These are phyloP conservation scores for Desmodesmus armatus DNA, from an alignment of 139 green algal genomes.

Conservation along the genomic window DNA sequence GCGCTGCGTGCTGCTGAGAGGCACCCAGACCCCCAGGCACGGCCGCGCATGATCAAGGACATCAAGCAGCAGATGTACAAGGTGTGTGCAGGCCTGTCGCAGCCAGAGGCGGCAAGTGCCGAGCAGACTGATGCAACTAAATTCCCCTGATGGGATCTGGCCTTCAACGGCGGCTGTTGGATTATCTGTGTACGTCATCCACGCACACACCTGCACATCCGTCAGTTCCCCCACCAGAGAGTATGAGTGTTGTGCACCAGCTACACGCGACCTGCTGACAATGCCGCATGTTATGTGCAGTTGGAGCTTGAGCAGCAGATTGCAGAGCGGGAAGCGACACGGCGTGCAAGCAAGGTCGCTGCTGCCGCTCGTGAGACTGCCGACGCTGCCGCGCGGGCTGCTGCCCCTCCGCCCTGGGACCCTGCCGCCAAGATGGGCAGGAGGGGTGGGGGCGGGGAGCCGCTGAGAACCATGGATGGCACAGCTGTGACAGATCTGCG, in stretches of 20 bases:
- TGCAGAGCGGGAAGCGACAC: slow-evolving; percentile 26
- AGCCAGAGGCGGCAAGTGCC: not conserved
- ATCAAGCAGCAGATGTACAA: slow-evolving; percentile 37
- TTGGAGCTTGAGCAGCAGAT: slow-evolving; percentile 42
- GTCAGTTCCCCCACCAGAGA: too few species aligned
- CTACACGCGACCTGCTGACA: too few species aligned
- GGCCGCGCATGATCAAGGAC: not conserved
- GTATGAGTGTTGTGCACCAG: too few species aligned
- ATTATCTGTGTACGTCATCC: not conserved
- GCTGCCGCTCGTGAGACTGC: not conserved
- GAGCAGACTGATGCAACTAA: not conserved
- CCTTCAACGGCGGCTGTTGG: not conserved
- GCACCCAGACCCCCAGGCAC: not conserved
- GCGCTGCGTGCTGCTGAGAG: not conserved
- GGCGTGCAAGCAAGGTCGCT: not conserved
- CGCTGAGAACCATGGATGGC: not conserved
- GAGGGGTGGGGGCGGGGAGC: slow-evolving; percentile 24
- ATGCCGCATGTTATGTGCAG: slow-evolving; percentile 20
- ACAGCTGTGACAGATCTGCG: slow-evolving; percentile 18
- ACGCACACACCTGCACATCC: too few species aligned
- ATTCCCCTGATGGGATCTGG: too few species aligned
- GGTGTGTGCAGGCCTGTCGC: not conserved
- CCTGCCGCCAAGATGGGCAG: not conserved
- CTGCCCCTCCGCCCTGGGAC: slow-evolving; percentile 30
- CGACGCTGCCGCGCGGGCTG: slow-evolving; percentile 10